Percentiles rank a stretch among this genome's conserved stretches.
These are phyloP conservation scores for Gentiana macrophylla DNA, from an alignment of 257 asterid species.

Conservation along the genomic window DNA sequence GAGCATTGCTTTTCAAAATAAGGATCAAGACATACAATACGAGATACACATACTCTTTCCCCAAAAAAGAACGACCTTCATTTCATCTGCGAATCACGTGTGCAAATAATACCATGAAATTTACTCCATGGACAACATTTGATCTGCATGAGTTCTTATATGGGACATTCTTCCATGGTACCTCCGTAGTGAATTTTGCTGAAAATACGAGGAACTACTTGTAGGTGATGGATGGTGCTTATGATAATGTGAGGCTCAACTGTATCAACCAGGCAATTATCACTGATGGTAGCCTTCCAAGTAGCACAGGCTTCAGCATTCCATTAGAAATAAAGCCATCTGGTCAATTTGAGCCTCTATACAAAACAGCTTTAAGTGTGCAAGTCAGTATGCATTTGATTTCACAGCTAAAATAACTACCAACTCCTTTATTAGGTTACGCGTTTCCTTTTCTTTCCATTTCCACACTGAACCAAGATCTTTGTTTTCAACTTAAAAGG, in stretches of 20 bases:
- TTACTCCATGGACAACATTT: background rate
- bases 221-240: constrained; percentile 82
- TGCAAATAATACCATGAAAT: background rate
- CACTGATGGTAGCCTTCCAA: constrained; percentile 42
- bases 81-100: background rate
- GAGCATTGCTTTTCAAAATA: no score
- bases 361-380: constrained; percentile 63
- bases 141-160: background rate
- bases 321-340: constrained; percentile 90
- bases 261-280: constrained; percentile 77
- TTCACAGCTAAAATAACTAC: background rate
- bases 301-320: constrained; percentile 52
- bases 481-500: constrained; percentile 31
- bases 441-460: background rate
- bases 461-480: background rate
- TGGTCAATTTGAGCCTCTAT: constrained; percentile 94
- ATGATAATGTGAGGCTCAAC: constrained; percentile 66
- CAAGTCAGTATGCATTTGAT: constrained; percentile 36
- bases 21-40: no score
- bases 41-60: no score
- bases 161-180: background rate
- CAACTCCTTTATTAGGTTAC: background rate
- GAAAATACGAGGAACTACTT: background rate
- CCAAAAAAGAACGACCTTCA: no score
- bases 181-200: background rate